Conservation (phyloP, 148 eudicot genomes). For the Vaccinium corymbosum region DNA sequence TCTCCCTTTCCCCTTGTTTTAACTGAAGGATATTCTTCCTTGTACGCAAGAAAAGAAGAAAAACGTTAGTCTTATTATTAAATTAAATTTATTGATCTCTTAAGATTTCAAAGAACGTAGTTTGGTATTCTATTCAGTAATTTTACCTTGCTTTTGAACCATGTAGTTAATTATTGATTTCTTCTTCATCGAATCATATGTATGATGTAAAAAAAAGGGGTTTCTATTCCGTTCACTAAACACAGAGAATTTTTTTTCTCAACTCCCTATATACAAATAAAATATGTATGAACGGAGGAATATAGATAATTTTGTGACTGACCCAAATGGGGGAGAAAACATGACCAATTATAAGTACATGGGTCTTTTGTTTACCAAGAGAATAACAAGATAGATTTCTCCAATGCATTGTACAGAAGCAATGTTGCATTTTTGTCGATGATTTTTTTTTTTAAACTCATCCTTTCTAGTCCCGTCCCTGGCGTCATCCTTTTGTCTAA, state of each 20-base stretch:
- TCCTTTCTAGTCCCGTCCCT: not conserved
- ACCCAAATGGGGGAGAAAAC: not conserved
- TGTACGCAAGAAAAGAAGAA: not conserved
- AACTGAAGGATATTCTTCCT: not conserved
- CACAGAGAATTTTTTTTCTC: not conserved
- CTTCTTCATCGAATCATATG: not conserved
- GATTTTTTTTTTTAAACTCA: not conserved
- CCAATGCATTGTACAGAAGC: not conserved
- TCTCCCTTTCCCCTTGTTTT: not conserved
- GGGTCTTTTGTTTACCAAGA: not conserved
- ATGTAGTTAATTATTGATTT: not conserved
- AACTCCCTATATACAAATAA: not conserved
- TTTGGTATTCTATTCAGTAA: too few relatives aligned
- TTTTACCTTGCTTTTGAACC: conserved; percentile 1
- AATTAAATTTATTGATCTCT: not conserved
- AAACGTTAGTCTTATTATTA: not conserved
- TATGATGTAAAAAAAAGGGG: not conserved
- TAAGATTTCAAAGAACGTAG: not conserved
- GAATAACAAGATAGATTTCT: not conserved
- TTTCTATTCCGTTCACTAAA: not conserved
- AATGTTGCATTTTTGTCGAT: not conserved
- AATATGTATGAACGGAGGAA: too few relatives aligned
- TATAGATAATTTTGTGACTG: not conserved
- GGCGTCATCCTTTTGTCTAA: not conserved
- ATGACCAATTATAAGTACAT: not conserved